phyloP scores from a whole-genome alignment of 2,329 filamentous ascomycete genomes.

The Diaporthe sp. region DNA sequence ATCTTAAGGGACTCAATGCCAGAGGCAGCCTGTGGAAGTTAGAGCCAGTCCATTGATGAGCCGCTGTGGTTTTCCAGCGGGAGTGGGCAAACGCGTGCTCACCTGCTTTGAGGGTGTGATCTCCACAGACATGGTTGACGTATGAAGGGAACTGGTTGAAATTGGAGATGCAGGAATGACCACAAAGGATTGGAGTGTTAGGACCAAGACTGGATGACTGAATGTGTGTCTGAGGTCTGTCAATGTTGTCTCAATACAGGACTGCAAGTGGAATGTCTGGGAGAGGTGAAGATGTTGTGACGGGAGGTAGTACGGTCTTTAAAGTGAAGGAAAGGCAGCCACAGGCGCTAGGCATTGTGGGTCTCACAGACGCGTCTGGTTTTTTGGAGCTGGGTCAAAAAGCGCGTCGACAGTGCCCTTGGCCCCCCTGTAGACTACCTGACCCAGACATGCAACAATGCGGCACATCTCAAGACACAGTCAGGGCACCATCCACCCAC shows the following conservation, averaged over 20 bases:
- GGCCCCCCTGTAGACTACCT: slow-evolving; percentile 1
- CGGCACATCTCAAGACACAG: slow-evolving; percentile 27
- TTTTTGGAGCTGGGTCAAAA: slow-evolving; percentile 32
- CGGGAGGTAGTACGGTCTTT: slow-evolving; percentile 29
- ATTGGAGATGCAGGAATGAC: not conserved
- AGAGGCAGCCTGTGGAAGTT: slow-evolving; percentile 77
- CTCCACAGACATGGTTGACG: slow-evolving; percentile 78
- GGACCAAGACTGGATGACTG: slow-evolving; percentile 16
- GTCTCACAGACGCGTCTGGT: slow-evolving; percentile 33
- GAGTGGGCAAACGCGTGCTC: slow-evolving; percentile 38
- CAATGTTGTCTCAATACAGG: slow-evolving; percentile 10
- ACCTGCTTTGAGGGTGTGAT: slow-evolving; percentile 54
- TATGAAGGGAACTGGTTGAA: slow-evolving; percentile 53
- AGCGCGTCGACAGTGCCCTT: slow-evolving; percentile 30
- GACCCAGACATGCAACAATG: slow-evolving; percentile 21
- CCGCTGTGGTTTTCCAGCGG: slow-evolving; percentile 39
- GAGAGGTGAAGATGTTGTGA: slow-evolving; percentile 16
- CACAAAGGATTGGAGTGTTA: slow-evolving; percentile 25
- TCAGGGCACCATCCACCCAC: slow-evolving; percentile 34
- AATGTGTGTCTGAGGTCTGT: slow-evolving; percentile 3
- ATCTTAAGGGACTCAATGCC: slow-evolving; percentile 92
- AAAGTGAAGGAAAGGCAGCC: slow-evolving; percentile 32
- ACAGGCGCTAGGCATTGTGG: slow-evolving; percentile 28
- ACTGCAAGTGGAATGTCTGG: slow-evolving; percentile 19
- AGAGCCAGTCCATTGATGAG: slow-evolving; percentile 50